Conservation (phyloP, 306 rosid species). For the Ceratonia siliqua region DNA sequence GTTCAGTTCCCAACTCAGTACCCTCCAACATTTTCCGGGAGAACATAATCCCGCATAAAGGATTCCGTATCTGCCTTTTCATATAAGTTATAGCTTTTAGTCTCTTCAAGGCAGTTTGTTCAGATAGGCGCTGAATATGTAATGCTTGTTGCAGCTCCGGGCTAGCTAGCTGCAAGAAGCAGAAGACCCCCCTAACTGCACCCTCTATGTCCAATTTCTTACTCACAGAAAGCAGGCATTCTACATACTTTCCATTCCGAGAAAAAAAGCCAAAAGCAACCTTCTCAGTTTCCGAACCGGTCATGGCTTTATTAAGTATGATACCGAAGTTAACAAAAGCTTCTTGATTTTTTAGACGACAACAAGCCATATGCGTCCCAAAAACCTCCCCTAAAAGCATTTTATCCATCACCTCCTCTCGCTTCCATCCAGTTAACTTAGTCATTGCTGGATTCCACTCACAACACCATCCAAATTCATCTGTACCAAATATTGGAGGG, state of each 20-base stretch:
- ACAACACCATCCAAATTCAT: constrained; percentile 97
- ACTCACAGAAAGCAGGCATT: constrained; percentile 82
- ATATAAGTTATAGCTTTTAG: constrained; percentile 65
- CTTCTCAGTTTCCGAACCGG: constrained; percentile 73
- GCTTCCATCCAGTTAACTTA: constrained; percentile 84
- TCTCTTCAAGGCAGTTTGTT: constrained; percentile 86
- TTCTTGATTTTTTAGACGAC: constrained; percentile 91
- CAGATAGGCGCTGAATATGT: constrained; percentile 79
- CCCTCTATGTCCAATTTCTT: constrained; percentile 81
- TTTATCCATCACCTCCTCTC: constrained; percentile 84
- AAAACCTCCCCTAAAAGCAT: constrained; percentile 96
- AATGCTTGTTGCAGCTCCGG: constrained; percentile 86
- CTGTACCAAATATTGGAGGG: constrained; percentile 93
- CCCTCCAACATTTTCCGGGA: constrained; percentile 71
- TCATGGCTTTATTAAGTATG: constrained; percentile 75
- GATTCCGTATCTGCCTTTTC: constrained; percentile 76
- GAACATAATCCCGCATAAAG: constrained; percentile 68
- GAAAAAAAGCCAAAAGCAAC: constrained; percentile 69
- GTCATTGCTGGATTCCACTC: constrained; percentile 97
- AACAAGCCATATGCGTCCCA: constrained; percentile 64
- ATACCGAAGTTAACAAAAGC: constrained; percentile 81
- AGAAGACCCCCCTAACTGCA: constrained; percentile 77
- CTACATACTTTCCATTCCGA: constrained; percentile 67
- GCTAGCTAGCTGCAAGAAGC: constrained; percentile 95
- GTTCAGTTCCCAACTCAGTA: constrained; percentile 72